Evolutionary conservation across 2,329 filamentous ascomycete genomes (phyloP).

Genomic region (Lecanicillium sp.): DNA sequence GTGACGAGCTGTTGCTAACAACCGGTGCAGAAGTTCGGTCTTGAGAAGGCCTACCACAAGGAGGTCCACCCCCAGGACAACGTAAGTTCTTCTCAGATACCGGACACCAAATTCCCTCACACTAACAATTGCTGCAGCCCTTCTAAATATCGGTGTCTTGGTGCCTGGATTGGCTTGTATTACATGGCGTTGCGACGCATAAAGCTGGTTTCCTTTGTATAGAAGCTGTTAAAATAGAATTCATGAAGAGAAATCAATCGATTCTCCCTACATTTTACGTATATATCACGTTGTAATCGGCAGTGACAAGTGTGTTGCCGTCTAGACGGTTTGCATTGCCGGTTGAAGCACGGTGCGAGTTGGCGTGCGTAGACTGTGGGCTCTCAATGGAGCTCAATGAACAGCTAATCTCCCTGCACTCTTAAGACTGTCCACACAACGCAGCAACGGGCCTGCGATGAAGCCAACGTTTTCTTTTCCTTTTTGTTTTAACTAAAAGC

Average conservation of each 20-base stretch:
- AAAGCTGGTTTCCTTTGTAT: slow-evolving; percentile 9
- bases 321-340: too few relatives aligned
- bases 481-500: too few relatives aligned
- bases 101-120: too few relatives aligned
- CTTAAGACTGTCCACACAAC: too few relatives aligned
- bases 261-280: neutral
- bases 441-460: too few relatives aligned
- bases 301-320: too few relatives aligned
- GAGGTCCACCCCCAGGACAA: slow-evolving; percentile 54
- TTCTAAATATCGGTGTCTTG: slow-evolving; percentile 31
- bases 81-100: slow-evolving; percentile 38
- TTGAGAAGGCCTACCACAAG: slow-evolving; percentile 43
- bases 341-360: too few relatives aligned
- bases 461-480: too few relatives aligned
- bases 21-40: slow-evolving; percentile 39
- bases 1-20: slow-evolving; percentile 14
- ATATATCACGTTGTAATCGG: slow-evolving; percentile 1
- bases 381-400: too few relatives aligned
- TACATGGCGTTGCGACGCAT: slow-evolving; percentile 13
- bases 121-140: slow-evolving; percentile 24
- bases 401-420: too few relatives aligned
- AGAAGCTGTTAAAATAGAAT: slow-evolving; percentile 10
- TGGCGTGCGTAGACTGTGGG: too few relatives aligned
- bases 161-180: slow-evolving; percentile 21
- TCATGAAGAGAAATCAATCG: neutral